Evolutionary conservation across 768 basidiomycete species (phyloP), one percentile per base, ranked within the genome.

Genomic region (Mycena capillaripes): DNA sequence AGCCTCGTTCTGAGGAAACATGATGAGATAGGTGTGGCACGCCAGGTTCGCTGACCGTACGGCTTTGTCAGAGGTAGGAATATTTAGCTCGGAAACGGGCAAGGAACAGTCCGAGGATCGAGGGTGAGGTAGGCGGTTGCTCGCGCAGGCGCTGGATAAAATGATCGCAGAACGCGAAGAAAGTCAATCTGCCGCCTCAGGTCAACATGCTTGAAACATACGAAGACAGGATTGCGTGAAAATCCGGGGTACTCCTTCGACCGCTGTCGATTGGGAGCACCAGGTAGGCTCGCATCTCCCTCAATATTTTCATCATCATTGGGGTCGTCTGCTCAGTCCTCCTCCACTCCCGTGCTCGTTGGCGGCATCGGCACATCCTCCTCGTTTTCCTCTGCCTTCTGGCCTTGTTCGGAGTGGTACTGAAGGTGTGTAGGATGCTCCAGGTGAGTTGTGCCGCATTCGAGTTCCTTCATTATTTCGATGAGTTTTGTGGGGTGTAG

Each of bases 161-260:
- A n/a, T n/a, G n/a, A n/a, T n/a, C n/a, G n/a, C n/a, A n/a, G n/a
- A n/a, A n/a, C n/a, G n/a, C n/a, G n/a, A n/a, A n/a, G n/a, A n/a
- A n/a, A n/a, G n/a, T 46, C 44, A 46, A 46, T 46, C 17, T 46
- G 8, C 44, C 44, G 44, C 44, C 44, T n/a, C 8, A 46, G 44
- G 21, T 46, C 4, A n/a, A 46, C 4, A n/a, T 46, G 4, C 44
- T 17, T 16, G 53, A 56, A 29, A 56, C 53, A 44, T 48, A 77
- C 77, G 52, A 75, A 70, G 11, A 64, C 38, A 8, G 77, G 77
- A 73, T 78, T 77, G 23, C 73, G 75, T 23, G 57, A 32, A 73
- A 78, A 79, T 7, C 78, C 76, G 56, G 19, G 50, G 40, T 23
- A 40, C 3, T 57, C 34, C 30, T 34, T 27, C 69, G 52, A 53